Conservation (phyloP, 345 rosid species). For the Gossypium turneri region DNA sequence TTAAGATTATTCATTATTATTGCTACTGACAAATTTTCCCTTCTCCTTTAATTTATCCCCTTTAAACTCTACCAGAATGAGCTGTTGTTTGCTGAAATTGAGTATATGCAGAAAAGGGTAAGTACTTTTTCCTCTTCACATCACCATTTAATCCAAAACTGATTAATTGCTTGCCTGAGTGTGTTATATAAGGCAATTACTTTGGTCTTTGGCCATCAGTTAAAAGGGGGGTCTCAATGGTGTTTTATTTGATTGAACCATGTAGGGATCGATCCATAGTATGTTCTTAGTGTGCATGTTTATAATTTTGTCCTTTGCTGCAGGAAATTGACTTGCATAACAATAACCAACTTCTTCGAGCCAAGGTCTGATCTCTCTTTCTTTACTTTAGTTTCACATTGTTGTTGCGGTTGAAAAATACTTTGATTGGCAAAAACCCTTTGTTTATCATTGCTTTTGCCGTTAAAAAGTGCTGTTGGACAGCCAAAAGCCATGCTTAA, state of each 20-base stretch:
- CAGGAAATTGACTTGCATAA: constrained; percentile 96
- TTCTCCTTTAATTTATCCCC: neutral
- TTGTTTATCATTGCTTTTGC: neutral
- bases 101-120: constrained; percentile 95
- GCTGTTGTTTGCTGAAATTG: constrained; percentile 78
- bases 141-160: neutral
- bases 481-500: too few species aligned
- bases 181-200: too few species aligned
- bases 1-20: neutral
- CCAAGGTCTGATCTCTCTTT: constrained; percentile 50
- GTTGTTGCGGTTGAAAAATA: neutral
- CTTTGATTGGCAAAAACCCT: neutral
- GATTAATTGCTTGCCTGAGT: neutral
- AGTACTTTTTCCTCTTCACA: neutral
- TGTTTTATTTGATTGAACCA: too few species aligned
- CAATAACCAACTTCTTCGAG: constrained; percentile 87
- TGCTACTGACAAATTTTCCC: constrained; percentile 2
- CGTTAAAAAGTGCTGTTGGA: too few species aligned
- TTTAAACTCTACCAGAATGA: constrained; percentile 52
- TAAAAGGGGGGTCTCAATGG: too few species aligned
- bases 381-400: neutral
- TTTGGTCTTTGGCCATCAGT: too few species aligned
- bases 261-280: too few species aligned
- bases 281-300: too few species aligned
- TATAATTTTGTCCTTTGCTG: neutral